Evolutionary conservation across 2,329 filamentous ascomycete species (phyloP).

Genomic region (Microdochium nivale): DNA sequence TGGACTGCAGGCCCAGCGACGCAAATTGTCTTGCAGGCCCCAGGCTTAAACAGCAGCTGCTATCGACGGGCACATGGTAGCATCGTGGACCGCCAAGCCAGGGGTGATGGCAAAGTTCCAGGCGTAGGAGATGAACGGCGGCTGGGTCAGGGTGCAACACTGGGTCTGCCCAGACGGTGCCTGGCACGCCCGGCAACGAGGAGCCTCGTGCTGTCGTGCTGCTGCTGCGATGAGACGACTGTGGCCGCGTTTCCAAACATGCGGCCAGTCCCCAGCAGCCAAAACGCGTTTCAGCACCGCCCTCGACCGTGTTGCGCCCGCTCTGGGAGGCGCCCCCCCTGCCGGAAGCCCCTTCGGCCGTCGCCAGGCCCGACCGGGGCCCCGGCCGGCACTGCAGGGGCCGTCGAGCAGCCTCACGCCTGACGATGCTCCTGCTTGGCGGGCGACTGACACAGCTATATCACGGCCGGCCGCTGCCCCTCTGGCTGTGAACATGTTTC

Average conservation of each 20-base stretch:
- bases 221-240: neutral
- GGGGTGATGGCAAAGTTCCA: neutral
- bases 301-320: neutral
- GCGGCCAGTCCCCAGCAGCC: neutral
- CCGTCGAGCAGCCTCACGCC: neutral
- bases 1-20: neutral
- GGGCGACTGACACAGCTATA: neutral
- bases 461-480: neutral
- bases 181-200: neutral
- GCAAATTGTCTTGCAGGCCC: neutral
- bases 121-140: neutral
- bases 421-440: neutral
- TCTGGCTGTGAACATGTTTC: neutral
- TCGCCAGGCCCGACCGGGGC: neutral
- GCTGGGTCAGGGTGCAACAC: neutral
- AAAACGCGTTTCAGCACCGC: neutral
- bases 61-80: neutral
- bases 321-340: neutral
- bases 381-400: neutral
- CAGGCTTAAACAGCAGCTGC: neutral
- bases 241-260: neutral
- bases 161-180: neutral
- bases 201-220: neutral
- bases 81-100: neutral
- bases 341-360: neutral